These are phyloP conservation scores for Drechslerella coelobrocha DNA, from an alignment of 2,329 filamentous ascomycete genomes.

Conservation along the genomic window DNA sequence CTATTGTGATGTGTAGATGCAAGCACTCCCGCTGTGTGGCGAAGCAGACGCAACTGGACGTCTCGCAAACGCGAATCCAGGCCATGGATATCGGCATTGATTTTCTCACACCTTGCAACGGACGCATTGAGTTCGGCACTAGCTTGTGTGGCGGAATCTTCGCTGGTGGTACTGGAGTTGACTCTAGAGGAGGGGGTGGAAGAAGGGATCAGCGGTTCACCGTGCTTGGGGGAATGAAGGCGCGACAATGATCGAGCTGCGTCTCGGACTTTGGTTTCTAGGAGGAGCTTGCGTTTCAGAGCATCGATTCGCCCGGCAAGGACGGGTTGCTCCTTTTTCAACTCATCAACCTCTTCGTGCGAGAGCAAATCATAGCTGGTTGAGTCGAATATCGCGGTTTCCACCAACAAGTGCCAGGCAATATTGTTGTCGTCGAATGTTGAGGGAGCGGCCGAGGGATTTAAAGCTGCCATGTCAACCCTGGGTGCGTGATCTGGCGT, in stretches of 20 bases:
- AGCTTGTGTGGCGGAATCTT: conserved; percentile 9
- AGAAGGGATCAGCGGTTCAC: conserved; percentile 40
- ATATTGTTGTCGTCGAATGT: conserved; percentile 68
- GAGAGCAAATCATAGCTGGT: conserved; percentile 83
- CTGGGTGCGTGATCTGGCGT: background rate
- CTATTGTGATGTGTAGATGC: conserved; percentile 80
- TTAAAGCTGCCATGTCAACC: conserved; percentile 19
- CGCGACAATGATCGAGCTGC: conserved; percentile 85
- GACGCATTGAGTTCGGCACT: conserved; percentile 73
- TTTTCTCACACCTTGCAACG: conserved; percentile 81
- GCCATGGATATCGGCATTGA: conserved; percentile 79
- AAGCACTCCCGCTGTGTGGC: conserved; percentile 90
- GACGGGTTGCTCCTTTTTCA: conserved; percentile 84
- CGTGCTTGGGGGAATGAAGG: conserved; percentile 72
- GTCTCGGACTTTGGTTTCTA: conserved; percentile 94
- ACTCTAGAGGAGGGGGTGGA: conserved; percentile 59
- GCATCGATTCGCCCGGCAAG: conserved; percentile 80
- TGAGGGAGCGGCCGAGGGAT: conserved; percentile 9
- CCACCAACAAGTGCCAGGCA: conserved; percentile 87
- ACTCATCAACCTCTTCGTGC: conserved; percentile 85
- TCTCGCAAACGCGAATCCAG: conserved; percentile 79
- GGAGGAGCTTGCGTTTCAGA: conserved; percentile 78
- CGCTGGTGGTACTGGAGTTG: background rate
- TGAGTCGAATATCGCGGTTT: conserved; percentile 90
- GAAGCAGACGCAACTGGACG: conserved; percentile 76